Base-by-base conservation (phyloP, 1,139 yeast genomes). In the Maudiozyma humilis region DNA sequence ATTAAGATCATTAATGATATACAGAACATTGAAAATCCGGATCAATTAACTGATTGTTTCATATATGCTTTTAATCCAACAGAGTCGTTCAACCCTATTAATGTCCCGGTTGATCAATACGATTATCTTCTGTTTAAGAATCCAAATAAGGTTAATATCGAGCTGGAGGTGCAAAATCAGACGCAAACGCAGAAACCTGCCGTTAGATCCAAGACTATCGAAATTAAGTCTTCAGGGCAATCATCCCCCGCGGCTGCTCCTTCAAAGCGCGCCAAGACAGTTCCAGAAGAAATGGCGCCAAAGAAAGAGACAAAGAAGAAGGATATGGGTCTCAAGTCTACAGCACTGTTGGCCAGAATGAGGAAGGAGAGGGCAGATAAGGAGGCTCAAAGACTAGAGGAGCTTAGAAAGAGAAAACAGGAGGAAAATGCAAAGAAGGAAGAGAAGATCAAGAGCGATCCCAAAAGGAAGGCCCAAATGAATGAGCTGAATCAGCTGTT, bases 41-140 rank as follows among this genome's bases (percentile, higher is more conserved):
- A 51, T 5, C 44, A 47, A 5, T 38, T 60, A 3, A 33, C 44
- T 3, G 65, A 61, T 44, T 57, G 59, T 42, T 61, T 60, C 36
- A 59, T 61, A 14, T 61, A 60, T 47, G 65, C 61, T 4, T 57
- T 61, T 44, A 59, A 54, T 41, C 63, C 65, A 1, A 56, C 51
- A 51, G 55, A 57, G 7, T 52, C 49, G 23, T 55, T 59, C 42
- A 48, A 50, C 10, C 57, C 63, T 10, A 47, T 53, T 4, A 58
- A 54, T 42, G 32, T 32, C 10, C 45, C 51, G n/a, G 30, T 44
- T 10, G 53, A 52, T 19, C 51, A 55, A 32, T 49, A 48, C 16
- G 55, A 46, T 18, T 41, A 48, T 13, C 41, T 56, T 34, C 44
- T 53, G 8, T 49, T 60, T 4, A 45, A 44, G 30, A 57, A 57